Base-by-base conservation (phyloP, 23 red algal species). In the Gracilaria vermiculophylla region DNA sequence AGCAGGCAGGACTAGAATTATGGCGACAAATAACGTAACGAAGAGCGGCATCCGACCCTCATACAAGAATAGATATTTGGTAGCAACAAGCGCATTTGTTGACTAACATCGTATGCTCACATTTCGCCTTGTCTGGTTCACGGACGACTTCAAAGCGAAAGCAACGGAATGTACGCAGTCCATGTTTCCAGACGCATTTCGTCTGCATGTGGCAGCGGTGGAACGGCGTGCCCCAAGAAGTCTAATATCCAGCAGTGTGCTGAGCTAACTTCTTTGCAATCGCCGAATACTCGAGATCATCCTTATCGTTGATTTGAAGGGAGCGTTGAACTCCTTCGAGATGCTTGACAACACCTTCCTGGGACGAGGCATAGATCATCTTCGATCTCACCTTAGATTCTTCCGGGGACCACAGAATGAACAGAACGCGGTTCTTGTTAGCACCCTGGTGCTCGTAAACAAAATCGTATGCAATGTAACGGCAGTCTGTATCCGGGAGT, bases 391-490 rank as follows among this genome's bases (percentile, higher is more conserved):
- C 34, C 57, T 66, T 69, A 11, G 87, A 80, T 27, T 69, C 47
- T 5, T 91, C 75, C 5, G 87, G 87, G 17, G 87, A 91, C 87
- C 87, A 91, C 2, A 91, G 87, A 37, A 88, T 48, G 53, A 88
- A 88, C 25, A 88, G 41, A 16, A 88, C 39, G 70, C 84, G 80
- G 16, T 95, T 82, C 93, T 82, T 95, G 11, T 64, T 82, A 47
- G 86, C 82, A 42, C 81, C 73, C 62, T 77, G 69, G 66, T 78
- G 62, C 53, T 86, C 73, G 45, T 78, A 95, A 19, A 36, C 50
- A 35, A 95, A 95, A 50, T 95, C 93, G 33, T 70, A 79, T 0
- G 89, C 61, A 48, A 89, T 39, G 47, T 91, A 95, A 69, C 93
- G 93, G 25, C 93, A 95, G 58, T 90, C 93, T 75, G 72, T 33